Evolutionary conservation across 139 green algal species (phyloP).

Genomic region (Tetratostichococcus sp.): DNA sequence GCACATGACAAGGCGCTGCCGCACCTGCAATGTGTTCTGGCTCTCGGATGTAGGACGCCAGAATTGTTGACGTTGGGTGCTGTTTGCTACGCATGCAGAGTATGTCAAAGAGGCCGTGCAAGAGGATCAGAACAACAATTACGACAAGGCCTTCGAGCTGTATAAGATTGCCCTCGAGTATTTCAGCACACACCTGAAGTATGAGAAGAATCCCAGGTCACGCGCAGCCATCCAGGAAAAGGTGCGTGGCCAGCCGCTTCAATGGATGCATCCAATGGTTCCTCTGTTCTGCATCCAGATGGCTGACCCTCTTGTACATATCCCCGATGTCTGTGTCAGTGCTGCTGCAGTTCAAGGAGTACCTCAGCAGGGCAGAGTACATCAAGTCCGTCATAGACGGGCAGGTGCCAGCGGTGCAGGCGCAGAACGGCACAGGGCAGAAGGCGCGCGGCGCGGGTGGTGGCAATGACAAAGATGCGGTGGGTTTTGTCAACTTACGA

Average conservation of each 20-base stretch:
- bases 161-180: constrained; percentile 62
- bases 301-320: no score
- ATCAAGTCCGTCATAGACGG: constrained; percentile 73
- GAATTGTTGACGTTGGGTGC: no score
- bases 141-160: constrained; percentile 52
- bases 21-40: constrained; percentile 20
- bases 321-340: no score
- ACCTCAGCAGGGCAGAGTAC: constrained; percentile 89
- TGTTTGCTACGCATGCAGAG: constrained; percentile 29
- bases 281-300: no score
- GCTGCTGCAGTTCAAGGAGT: constrained; percentile 87
- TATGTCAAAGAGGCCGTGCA: constrained; percentile 76
- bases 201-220: constrained; percentile 82
- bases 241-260: constrained; percentile 7
- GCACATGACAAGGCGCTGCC: no score
- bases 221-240: constrained; percentile 62
- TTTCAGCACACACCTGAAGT: constrained; percentile 79
- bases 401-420: constrained; percentile 19
- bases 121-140: constrained; percentile 71
- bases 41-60: constrained; percentile 70
- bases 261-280: no score
- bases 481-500: neutral
- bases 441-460: constrained; percentile 14
- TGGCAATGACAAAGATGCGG: constrained; percentile 30
- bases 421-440: constrained; percentile 18